Conservation (phyloP, 2,329 filamentous ascomycete genomes). For the Furcasterigmium furcatum region DNA sequence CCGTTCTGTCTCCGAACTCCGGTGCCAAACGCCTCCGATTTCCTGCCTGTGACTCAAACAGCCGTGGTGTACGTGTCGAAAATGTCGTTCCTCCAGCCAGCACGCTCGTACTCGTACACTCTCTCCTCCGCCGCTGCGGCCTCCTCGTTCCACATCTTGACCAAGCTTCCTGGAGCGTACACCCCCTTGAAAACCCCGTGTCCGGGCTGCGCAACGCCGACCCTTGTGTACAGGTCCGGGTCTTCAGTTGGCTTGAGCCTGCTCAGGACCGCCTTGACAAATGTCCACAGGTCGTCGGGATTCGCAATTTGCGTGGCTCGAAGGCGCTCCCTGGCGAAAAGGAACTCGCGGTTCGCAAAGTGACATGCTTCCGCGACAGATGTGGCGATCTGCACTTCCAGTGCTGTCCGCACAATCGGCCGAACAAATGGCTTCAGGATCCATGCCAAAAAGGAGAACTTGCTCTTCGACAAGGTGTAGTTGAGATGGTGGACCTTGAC, state of each 20-base stretch:
- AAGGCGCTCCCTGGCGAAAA: conserved; percentile 83
- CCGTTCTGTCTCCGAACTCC: too few species aligned
- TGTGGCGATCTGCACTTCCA: conserved; percentile 75
- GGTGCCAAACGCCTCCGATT: too few species aligned
- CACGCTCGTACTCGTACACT: conserved; percentile 68
- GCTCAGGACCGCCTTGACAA: conserved; percentile 78
- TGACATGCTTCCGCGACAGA: conserved; percentile 69
- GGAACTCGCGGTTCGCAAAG: conserved; percentile 76
- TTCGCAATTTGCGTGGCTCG: conserved; percentile 81
- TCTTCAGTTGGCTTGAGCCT: conserved; percentile 69
- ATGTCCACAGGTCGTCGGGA: conserved; percentile 76
- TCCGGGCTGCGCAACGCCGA: conserved; percentile 61
- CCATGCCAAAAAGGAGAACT: conserved; percentile 76
- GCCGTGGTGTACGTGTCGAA: conserved; percentile 54
- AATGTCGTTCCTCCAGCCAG: conserved; percentile 83
- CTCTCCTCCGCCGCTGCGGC: conserved; percentile 66
- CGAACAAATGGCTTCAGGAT: conserved; percentile 79
- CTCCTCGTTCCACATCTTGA: conserved; percentile 87
- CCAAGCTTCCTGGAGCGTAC: conserved; percentile 85
- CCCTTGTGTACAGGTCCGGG: conserved; percentile 70
- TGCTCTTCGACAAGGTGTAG: conserved; percentile 72
- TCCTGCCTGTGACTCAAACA: too few species aligned
- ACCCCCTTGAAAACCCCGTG: conserved; percentile 71
- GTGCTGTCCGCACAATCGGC: conserved; percentile 72
- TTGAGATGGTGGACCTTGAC: conserved; percentile 85